Base-by-base conservation (phyloP, 2,329 filamentous ascomycete species). In the Fusarium falciforme region DNA sequence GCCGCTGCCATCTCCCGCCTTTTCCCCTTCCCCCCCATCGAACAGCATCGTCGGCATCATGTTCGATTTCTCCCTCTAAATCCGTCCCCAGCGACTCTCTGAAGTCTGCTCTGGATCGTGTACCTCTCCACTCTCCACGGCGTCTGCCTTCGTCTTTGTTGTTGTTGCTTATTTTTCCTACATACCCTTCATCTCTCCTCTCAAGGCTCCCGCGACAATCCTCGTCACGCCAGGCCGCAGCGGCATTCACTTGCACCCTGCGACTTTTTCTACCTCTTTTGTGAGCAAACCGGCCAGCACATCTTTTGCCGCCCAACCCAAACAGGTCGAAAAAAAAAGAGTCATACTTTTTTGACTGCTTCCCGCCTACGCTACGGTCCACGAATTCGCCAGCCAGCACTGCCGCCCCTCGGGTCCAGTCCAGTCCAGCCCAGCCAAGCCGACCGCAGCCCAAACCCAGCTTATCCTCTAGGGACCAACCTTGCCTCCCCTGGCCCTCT, bases 241-340 rank as follows among this genome's bases (percentile, higher is more conserved):
- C 84, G 85, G 83, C 85, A 87, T 87, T 87, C 80, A 85, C 83
- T 87, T 87, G 86, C 83, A 83, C 85, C 85, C 83, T 86, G 83
- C 83, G 84, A 82, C 77, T 68, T 72, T 77, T 59, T 66, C 66
- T 65, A 29, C 27, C 25, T 31, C 69, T 67, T 67, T 36, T 40
- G 68, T 62, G 63, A 62, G 58, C 38, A 44, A 63, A 54, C 38
- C 62, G 35, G 54, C 44, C 58, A 65, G 61, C 72, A 69, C 68
- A 71, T 57, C 40, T 72, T 72, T 72, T 73, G 71, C 59, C 75
- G 67, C 71, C 49, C 60, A 49, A 36, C 38, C 71, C 67, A 71
- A 71, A 74, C 71, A 68, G 33, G 68, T 52, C 61, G 36, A 55
- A 70, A 60, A 74, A 74, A 66, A 67, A 66, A 70, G 60, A 67